Percentiles rank a stretch among this genome's conserved stretches.
Conservation (phyloP, 768 basidiomycete genomes). For the Tulasnella sp. region DNA sequence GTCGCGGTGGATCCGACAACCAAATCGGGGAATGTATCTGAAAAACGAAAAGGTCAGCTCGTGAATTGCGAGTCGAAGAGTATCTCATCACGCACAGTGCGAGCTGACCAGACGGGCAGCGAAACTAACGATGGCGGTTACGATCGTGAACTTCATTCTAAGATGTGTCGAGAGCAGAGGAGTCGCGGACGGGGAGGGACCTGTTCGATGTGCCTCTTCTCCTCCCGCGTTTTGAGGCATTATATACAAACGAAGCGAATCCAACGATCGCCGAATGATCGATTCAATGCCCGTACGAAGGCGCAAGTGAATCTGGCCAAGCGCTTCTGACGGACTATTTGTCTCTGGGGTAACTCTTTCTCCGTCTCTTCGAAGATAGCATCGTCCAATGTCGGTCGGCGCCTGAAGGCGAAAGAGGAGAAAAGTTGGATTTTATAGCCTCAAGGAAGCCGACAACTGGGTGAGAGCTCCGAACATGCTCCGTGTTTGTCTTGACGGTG, state of each 20-base stretch:
- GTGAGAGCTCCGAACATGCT: background rate
- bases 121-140: background rate
- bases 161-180: background rate
- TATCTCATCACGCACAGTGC: background rate
- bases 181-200: conserved; percentile 9
- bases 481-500: background rate
- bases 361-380: background rate
- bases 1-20: background rate
- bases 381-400: background rate
- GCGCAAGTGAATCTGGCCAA: too few species aligned
- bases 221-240: background rate
- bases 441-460: background rate
- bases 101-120: background rate
- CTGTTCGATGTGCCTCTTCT: background rate
- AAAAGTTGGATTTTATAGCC: background rate
- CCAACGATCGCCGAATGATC: too few species aligned
- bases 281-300: too few species aligned
- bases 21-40: conserved; percentile 5
- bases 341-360: too few species aligned
- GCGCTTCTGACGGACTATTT: too few species aligned
- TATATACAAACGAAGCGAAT: background rate
- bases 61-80: background rate
- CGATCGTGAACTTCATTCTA: background rate
- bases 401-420: background rate
- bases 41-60: background rate